Evolutionary conservation across 2,329 filamentous ascomycete genomes (phyloP).

Genomic region (Cladophialophora chaetospira): DNA sequence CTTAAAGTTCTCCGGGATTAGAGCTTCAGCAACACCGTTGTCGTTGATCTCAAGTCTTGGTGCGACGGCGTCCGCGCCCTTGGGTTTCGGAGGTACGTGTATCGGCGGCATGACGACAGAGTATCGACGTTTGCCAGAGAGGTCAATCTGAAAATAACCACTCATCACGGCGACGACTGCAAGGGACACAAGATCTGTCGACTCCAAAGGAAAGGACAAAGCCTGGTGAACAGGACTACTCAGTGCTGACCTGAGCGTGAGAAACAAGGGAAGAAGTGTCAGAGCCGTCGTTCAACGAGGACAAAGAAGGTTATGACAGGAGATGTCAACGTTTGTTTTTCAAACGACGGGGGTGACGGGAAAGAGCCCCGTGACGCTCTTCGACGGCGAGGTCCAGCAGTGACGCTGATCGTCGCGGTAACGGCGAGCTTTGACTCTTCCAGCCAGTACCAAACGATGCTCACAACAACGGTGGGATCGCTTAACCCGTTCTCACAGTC

Average conservation of each 20-base stretch:
- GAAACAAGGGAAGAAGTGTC: neutral
- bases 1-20: neutral
- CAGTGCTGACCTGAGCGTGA: neutral
- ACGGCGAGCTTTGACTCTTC: too few relatives aligned
- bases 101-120: neutral
- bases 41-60: neutral
- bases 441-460: too few relatives aligned
- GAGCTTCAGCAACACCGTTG: neutral
- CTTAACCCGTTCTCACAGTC: too few relatives aligned
- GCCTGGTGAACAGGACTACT: too few relatives aligned
- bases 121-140: neutral
- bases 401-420: neutral
- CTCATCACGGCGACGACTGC: too few relatives aligned
- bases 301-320: neutral
- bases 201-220: too few relatives aligned
- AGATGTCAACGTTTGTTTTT: neutral
- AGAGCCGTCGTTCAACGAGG: neutral
- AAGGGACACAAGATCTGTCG: too few relatives aligned
- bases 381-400: neutral
- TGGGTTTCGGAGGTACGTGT: neutral
- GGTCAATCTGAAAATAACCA: too few relatives aligned
- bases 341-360: neutral
- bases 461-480: too few relatives aligned
- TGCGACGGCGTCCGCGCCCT: neutral
- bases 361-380: neutral